Conservation (phyloP, 169 alveolate genomes). For the Pseudocohnilembus persalinus region DNA sequence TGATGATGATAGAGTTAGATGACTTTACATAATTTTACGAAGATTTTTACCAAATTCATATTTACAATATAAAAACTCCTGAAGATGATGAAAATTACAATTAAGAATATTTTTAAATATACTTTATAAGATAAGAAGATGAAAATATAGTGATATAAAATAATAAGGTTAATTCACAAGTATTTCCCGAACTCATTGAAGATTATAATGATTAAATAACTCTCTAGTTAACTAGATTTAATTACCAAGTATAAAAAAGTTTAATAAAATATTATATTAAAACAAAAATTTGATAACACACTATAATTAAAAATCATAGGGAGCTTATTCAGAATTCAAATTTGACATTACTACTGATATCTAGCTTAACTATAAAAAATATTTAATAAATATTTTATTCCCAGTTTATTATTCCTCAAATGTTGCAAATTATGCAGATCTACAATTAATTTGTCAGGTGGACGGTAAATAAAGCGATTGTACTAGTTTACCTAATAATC, state of each 20-base stretch:
- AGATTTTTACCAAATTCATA: neutral
- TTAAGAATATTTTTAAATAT: neutral
- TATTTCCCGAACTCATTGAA: neutral
- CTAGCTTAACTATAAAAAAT: neutral
- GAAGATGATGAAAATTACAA: neutral
- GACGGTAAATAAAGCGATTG: neutral
- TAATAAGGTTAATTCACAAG: neutral
- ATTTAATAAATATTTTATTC: too few species aligned
- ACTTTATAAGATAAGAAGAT: neutral
- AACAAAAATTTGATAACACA: neutral
- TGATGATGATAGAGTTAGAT: neutral
- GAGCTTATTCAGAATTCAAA: neutral
- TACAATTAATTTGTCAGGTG: neutral
- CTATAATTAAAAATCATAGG: neutral
- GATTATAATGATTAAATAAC: too few species aligned
- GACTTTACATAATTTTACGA: neutral
- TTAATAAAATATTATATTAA: too few species aligned
- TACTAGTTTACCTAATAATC: neutral
- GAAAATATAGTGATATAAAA: neutral
- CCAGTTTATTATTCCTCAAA: neutral
- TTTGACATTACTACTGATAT: neutral
- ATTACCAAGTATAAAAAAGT: neutral
- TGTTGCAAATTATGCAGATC: neutral
- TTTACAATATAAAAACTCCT: neutral
- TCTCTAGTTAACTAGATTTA: neutral